Conservation (phyloP, 495 filamentous ascomycete genomes). For the Lasiosphaeria hispida region DNA sequence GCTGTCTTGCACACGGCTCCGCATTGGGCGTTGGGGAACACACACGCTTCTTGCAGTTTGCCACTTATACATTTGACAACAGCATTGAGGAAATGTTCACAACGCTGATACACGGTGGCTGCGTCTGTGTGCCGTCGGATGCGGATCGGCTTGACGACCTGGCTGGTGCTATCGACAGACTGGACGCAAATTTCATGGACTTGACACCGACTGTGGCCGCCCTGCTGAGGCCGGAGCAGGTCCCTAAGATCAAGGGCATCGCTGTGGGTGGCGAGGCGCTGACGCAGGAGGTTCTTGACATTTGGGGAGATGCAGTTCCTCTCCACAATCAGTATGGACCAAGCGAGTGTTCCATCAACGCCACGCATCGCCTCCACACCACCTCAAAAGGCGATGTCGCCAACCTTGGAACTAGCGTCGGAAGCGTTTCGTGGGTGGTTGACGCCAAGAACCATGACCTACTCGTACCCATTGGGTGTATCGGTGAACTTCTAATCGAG, state of each 20-base stretch:
- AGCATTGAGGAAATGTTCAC: conserved; percentile 56
- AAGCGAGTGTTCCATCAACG: conserved; percentile 28
- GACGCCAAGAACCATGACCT: conserved; percentile 55
- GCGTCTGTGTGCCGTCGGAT: conserved; percentile 34
- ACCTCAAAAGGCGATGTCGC: conserved; percentile 7
- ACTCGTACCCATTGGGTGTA: conserved; percentile 62
- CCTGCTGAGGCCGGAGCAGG: conserved; percentile 26
- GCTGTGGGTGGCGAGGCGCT: conserved; percentile 30
- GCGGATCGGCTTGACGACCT: conserved; percentile 18
- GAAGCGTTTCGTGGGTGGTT: conserved; percentile 48
- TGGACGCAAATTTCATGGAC: conserved; percentile 26
- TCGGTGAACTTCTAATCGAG: conserved; percentile 76
- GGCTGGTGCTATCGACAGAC: conserved; percentile 12
- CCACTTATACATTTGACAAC: conserved; percentile 59
- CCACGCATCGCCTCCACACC: conserved; percentile 17
- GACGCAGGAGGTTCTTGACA: conserved; percentile 13
- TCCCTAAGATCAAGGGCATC: conserved; percentile 29
- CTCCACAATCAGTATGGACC: conserved; percentile 32
- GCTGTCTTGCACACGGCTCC: conserved; percentile 31
- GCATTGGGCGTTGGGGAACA: conserved; percentile 36
- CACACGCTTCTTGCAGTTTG: conserved; percentile 55
- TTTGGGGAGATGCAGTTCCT: conserved; percentile 14
- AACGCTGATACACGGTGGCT: conserved; percentile 44
- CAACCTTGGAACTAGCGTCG: conserved; percentile 22
- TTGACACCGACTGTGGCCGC: conserved; percentile 23